Evolutionary conservation across 805 yeast species (phyloP).

Genomic region (Zygosaccharomyces siamensis): DNA sequence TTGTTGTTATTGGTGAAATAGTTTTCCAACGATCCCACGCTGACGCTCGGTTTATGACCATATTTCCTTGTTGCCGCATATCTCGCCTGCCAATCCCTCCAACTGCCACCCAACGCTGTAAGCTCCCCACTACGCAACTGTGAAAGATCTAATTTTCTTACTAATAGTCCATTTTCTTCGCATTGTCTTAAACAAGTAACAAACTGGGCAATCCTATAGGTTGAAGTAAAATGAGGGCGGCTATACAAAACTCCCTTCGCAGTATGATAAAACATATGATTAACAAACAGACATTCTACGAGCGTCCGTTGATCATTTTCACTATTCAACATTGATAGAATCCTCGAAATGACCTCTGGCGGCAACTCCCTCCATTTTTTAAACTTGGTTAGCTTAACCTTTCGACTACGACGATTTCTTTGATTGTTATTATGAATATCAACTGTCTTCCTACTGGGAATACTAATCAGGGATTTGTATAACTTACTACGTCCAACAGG

Average conservation of each 20-base stretch:
- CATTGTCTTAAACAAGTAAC: constrained; percentile 59
- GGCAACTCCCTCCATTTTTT: constrained; percentile 32
- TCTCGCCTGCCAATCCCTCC: constrained; percentile 91
- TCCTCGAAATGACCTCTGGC: constrained; percentile 29
- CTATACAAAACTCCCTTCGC: constrained; percentile 54
- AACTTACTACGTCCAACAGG: not conserved
- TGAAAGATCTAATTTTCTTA: constrained; percentile 57
- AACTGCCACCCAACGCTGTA: constrained; percentile 25
- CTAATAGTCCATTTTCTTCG: constrained; percentile 51
- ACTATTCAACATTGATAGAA: constrained; percentile 19
- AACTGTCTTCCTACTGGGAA: constrained; percentile 29
- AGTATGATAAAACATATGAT: constrained; percentile 45
- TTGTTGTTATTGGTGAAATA: not conserved
- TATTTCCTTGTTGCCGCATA: constrained; percentile 37
- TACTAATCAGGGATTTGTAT: constrained; percentile 23
- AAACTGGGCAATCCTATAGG: constrained; percentile 77
- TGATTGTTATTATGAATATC: not conserved
- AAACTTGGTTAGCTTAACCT: constrained; percentile 11
- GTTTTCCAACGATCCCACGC: not conserved
- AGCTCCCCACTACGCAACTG: constrained; percentile 37
- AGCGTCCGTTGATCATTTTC: constrained; percentile 29
- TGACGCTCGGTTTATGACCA: not conserved
- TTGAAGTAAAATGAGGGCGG: constrained; percentile 54
- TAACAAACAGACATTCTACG: constrained; percentile 47
- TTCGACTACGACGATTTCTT: not conserved